Evolutionary conservation across 805 yeast genomes (phyloP).

Genomic region (Yarrowia hollandica): DNA sequence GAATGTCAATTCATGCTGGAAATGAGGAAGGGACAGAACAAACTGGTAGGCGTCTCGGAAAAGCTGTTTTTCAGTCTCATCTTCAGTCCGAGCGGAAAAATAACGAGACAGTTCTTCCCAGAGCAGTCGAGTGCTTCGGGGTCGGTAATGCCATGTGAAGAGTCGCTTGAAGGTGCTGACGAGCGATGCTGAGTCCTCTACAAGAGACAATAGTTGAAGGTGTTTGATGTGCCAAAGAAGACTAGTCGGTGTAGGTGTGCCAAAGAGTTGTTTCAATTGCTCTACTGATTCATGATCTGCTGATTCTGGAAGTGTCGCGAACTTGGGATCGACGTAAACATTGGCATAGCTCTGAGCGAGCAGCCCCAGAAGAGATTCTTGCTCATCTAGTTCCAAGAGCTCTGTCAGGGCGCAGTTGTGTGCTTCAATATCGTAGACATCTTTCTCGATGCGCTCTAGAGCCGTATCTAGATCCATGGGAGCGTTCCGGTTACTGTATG

Average conservation of each 20-base stretch:
- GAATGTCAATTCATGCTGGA: slow-evolving; percentile 7
- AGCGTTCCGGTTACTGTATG: background rate
- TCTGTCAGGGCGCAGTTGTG: slow-evolving; percentile 2
- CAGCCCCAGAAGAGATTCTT: background rate
- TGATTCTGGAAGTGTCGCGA: background rate
- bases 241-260: background rate
- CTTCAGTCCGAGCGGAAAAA: background rate
- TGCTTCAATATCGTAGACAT: slow-evolving; percentile 15
- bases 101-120: background rate
- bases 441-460: slow-evolving; percentile 5
- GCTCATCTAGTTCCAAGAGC: slow-evolving; percentile 2
- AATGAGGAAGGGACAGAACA: slow-evolving; percentile 5
- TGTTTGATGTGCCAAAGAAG: slow-evolving; percentile 12
- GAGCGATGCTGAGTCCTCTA: background rate
- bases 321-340: slow-evolving; percentile 19
- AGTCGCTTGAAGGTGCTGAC: background rate
- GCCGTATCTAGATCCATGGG: slow-evolving; percentile 20
- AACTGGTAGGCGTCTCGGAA: background rate
- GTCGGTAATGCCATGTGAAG: slow-evolving; percentile 6
- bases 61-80: background rate
- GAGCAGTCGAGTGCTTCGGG: background rate
- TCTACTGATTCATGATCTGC: background rate
- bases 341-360: slow-evolving; percentile 17
- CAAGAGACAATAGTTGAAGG: background rate
- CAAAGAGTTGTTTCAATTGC: background rate